Percentiles rank a stretch among this genome's conserved stretches.
phyloP scores from a whole-genome alignment of 2,329 filamentous ascomycete genomes.

The Ophiostoma sp. region DNA sequence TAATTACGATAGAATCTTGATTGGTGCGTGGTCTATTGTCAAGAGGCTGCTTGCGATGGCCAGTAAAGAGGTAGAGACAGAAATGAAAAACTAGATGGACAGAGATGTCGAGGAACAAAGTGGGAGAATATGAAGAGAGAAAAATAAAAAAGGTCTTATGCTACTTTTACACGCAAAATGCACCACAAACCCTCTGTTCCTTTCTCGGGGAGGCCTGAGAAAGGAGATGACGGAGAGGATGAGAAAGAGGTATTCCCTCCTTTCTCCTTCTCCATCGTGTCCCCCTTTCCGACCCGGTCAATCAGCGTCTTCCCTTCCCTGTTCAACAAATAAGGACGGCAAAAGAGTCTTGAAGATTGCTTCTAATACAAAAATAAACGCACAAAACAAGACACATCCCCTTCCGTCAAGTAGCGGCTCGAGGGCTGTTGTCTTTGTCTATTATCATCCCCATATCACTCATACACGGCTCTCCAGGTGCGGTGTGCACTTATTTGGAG shows the following conservation, averaged over 20 bases:
- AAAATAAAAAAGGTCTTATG: conserved; percentile 13
- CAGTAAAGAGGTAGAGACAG: background rate
- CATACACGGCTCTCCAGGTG: conserved; percentile 2
- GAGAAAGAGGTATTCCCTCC: too few relatives aligned
- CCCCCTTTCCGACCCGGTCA: too few relatives aligned
- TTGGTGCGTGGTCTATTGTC: background rate
- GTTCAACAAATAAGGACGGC: background rate
- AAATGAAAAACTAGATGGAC: background rate
- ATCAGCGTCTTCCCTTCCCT: too few relatives aligned
- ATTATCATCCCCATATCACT: conserved; percentile 11
- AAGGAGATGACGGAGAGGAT: too few relatives aligned
- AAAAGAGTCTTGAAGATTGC: conserved; percentile 7
- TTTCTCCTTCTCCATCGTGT: too few relatives aligned
- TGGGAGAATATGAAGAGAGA: background rate
- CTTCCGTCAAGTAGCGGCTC: background rate
- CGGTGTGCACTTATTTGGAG: conserved; percentile 36
- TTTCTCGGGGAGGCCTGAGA: background rate
- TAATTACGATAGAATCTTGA: background rate
- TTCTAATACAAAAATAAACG: conserved; percentile 10
- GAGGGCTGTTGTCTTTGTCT: background rate
- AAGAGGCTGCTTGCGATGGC: background rate
- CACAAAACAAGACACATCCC: conserved; percentile 5
- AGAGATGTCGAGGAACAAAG: background rate
- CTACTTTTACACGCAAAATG: conserved; percentile 19
- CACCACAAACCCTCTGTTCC: background rate